phyloP scores from a whole-genome alignment of 169 alveolate genomes.

The Miamiensis avidus region DNA sequence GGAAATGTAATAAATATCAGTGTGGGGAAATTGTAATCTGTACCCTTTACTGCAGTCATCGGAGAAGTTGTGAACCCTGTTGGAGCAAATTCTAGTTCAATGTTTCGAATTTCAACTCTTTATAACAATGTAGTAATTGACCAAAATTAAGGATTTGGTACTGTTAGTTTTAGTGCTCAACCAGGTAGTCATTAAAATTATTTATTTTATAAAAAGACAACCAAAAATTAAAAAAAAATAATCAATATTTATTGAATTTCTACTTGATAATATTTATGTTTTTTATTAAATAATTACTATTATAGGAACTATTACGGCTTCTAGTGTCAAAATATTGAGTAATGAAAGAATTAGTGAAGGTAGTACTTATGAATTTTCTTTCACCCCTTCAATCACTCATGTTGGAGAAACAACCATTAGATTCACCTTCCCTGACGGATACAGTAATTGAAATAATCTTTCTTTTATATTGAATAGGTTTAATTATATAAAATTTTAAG shows the following conservation, averaged over 20 bases:
- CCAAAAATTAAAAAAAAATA: background rate
- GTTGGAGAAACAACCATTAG: slow-evolving; percentile 5
- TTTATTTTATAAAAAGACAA: too few relatives aligned
- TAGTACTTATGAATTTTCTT: slow-evolving; percentile 2
- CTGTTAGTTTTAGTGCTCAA: background rate
- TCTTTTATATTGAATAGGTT: too few relatives aligned
- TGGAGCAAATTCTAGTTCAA: background rate
- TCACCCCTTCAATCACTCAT: background rate
- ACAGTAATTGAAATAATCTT: background rate
- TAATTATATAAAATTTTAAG: background rate
- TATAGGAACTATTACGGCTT: background rate
- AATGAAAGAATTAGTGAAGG: slow-evolving; percentile 27
- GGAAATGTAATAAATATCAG: background rate
- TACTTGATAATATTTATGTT: background rate
- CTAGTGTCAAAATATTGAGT: background rate
- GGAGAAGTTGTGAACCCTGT: slow-evolving; percentile 19
- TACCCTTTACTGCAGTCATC: background rate
- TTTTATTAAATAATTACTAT: background rate
- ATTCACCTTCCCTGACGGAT: slow-evolving; percentile 32
- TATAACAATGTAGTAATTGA: background rate
- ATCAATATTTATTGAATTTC: background rate
- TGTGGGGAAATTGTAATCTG: background rate
- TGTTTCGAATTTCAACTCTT: background rate
- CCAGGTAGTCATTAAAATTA: background rate
- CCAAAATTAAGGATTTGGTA: background rate